These are phyloP conservation scores for Telfairia occidentalis DNA, from an alignment of 331 rosid genomes.

Conservation along the genomic window DNA sequence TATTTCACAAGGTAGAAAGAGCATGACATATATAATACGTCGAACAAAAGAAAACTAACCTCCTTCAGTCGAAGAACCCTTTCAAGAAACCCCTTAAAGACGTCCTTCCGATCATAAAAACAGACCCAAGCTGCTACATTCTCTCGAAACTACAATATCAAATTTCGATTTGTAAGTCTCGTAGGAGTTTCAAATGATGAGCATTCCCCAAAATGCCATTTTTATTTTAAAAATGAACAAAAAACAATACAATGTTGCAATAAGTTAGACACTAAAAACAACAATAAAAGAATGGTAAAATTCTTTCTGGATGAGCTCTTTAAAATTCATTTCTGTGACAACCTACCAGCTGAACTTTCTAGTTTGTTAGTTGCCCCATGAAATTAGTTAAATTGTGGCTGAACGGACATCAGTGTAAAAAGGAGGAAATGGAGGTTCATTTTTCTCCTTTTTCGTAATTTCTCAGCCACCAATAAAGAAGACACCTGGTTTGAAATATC, in stretches of 20 bases:
- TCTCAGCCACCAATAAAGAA: background rate
- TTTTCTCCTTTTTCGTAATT: background rate
- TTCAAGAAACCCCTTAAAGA: conserved; percentile 69
- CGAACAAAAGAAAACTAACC: conserved; percentile 30
- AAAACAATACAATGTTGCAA: background rate
- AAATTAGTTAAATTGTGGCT: background rate
- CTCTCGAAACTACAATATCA: conserved; percentile 66
- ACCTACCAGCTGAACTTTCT: background rate
- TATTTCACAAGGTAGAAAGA: background rate
- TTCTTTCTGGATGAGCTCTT: background rate
- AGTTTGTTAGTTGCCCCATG: background rate
- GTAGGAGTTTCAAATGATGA: conserved; percentile 2
- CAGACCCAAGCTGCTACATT: conserved; percentile 93
- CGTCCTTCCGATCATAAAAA: conserved; percentile 67
- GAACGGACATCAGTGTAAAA: background rate
- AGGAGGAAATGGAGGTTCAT: background rate
- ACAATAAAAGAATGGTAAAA: background rate
- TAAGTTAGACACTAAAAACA: background rate
- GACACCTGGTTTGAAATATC: background rate
- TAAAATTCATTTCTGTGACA: background rate
- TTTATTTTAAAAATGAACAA: background rate
- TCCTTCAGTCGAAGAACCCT: conserved; percentile 76
- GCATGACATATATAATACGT: background rate
- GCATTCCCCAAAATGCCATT: background rate
- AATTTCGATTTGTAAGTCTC: conserved; percentile 1